phyloP scores from a whole-genome alignment of 495 filamentous ascomycete species.

The Neurospora tetrasperma region DNA sequence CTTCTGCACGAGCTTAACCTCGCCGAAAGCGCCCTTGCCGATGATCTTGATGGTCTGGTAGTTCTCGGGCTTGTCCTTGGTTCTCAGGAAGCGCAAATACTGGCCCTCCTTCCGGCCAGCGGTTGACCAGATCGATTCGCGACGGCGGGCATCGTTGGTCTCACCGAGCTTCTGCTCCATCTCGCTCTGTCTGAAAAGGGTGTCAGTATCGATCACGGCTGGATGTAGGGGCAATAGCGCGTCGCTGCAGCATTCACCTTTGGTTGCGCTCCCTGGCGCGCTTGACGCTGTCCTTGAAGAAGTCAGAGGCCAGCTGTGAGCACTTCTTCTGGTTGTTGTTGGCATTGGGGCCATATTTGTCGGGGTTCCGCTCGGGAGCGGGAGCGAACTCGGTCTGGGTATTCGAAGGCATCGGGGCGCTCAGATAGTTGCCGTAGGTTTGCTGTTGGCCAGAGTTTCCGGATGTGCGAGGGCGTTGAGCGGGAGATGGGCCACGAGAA shows the following conservation, averaged over 20 bases:
- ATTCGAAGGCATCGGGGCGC: conserved; percentile 47
- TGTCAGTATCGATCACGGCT: not conserved
- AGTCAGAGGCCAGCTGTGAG: conserved; percentile 67
- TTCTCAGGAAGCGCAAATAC: conserved; percentile 89
- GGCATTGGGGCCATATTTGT: conserved; percentile 53
- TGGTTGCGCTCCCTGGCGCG: conserved; percentile 83
- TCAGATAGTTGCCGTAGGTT: conserved; percentile 54
- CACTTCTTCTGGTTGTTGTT: conserved; percentile 68
- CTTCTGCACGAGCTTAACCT: conserved; percentile 92
- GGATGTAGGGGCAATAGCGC: not conserved
- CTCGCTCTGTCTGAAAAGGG: conserved; percentile 62
- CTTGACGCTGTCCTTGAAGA: conserved; percentile 94
- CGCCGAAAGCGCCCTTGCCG: conserved; percentile 97
- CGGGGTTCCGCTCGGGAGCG: conserved; percentile 61
- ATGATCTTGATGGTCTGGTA: conserved; percentile 96
- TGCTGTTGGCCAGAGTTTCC: conserved; percentile 49
- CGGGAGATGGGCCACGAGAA: conserved; percentile 57
- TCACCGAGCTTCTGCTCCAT: conserved; percentile 74
- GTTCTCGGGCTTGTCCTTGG: conserved; percentile 82
- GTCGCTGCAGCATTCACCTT: conserved; percentile 46
- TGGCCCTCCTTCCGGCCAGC: conserved; percentile 76
- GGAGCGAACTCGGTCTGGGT: conserved; percentile 41
- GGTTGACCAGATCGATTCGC: conserved; percentile 64
- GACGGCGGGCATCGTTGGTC: conserved; percentile 57
- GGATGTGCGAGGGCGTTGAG: conserved; percentile 67